These are phyloP conservation scores for Trapa incisa DNA, from an alignment of 345 rosid genomes.

Conservation along the genomic window DNA sequence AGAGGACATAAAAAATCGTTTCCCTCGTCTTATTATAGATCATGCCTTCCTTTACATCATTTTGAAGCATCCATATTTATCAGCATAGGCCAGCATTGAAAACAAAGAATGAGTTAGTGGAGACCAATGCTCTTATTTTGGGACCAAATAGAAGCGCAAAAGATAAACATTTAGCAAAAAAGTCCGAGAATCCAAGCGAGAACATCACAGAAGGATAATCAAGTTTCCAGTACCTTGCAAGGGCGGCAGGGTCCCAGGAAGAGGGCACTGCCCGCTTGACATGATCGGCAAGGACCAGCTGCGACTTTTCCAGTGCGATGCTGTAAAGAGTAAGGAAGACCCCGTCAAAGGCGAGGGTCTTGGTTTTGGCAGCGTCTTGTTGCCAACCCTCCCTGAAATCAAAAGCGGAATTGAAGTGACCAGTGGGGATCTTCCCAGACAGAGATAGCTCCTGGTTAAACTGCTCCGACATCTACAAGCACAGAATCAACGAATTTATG, in stretches of 20 bases:
- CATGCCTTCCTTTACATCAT: neutral
- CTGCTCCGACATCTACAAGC: slow-evolving; percentile 40
- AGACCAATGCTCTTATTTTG: neutral
- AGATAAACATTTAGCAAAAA: too few relatives aligned
- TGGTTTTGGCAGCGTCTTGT: slow-evolving; percentile 40
- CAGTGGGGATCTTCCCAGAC: slow-evolving; percentile 40
- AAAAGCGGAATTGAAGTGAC: slow-evolving; percentile 36
- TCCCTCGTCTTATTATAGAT: neutral
- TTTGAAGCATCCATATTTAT: neutral
- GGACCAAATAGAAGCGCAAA: neutral
- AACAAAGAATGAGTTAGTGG: neutral
- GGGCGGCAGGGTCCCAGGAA: slow-evolving; percentile 37
- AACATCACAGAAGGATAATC: neutral
- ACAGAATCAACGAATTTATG: neutral
- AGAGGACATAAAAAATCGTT: neutral
- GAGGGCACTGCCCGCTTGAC: slow-evolving; percentile 38
- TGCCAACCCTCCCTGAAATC: slow-evolving; percentile 36
- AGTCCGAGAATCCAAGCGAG: too few relatives aligned
- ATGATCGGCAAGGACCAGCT: slow-evolving; percentile 27
- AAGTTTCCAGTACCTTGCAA: slow-evolving; percentile 20
- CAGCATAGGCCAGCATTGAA: neutral
- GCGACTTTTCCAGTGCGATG: slow-evolving; percentile 36
- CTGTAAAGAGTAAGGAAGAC: slow-evolving; percentile 36
- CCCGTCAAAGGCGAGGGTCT: slow-evolving; percentile 43
- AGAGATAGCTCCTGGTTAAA: slow-evolving; percentile 36